Evolutionary conservation across 257 asterid species (phyloP).

Genomic region (Thymus quinquecostatus): DNA sequence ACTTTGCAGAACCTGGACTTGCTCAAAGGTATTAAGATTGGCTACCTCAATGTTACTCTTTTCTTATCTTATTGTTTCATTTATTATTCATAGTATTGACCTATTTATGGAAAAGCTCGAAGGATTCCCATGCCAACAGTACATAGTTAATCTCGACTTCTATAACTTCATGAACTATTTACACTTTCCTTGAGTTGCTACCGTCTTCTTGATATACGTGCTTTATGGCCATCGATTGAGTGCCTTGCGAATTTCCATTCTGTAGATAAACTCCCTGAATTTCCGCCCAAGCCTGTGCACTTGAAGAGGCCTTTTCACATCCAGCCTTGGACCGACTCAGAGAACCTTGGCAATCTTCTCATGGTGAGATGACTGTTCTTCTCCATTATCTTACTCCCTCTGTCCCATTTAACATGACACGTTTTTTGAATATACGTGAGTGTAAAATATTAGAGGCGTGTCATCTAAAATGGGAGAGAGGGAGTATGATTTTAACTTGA

Average conservation of each 20-base stretch:
- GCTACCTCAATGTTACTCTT: constrained; percentile 19
- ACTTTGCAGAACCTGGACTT: constrained; percentile 59
- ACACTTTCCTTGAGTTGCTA: constrained; percentile 8
- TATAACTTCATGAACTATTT: constrained; percentile 1
- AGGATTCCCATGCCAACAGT: not conserved
- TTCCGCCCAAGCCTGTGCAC: constrained; percentile 64
- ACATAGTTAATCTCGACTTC: not conserved
- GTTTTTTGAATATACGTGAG: too few relatives aligned
- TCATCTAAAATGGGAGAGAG: too few relatives aligned
- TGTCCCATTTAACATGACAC: too few relatives aligned
- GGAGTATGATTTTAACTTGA: not conserved
- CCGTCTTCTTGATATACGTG: constrained; percentile 21
- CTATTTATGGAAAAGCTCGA: not conserved
- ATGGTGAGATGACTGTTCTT: constrained; percentile 63
- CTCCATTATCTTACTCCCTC: not conserved
- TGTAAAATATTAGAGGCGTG: too few relatives aligned
- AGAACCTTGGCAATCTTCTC: constrained; percentile 67
- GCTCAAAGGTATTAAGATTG: constrained; percentile 53
- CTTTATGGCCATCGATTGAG: constrained; percentile 27
- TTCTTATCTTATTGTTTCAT: not conserved
- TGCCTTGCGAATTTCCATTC: constrained; percentile 31
- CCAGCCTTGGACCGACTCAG: constrained; percentile 86
- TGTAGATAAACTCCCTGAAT: constrained; percentile 70
- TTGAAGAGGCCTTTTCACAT: constrained; percentile 68
- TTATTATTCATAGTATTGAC: constrained; percentile 4